phyloP scores from a whole-genome alignment of 1,284 basidiomycete genomes.

The Cryptococcus sp. region DNA sequence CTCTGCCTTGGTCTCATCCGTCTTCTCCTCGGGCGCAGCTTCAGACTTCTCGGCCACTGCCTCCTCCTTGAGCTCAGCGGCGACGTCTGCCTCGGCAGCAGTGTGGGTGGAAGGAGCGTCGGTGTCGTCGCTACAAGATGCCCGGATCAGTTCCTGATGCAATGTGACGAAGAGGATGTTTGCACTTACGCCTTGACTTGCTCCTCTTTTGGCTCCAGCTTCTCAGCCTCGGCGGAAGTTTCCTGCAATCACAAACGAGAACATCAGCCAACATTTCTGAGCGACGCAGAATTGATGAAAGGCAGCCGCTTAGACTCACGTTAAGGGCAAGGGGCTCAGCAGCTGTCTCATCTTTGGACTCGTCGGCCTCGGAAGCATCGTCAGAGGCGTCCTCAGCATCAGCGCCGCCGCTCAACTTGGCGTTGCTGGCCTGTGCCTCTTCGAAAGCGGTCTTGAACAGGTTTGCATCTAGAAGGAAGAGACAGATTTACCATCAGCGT shows the following conservation, averaged over 20 bases:
- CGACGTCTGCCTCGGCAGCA: constrained; percentile 12
- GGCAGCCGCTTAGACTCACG: constrained; percentile 28
- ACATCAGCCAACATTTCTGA: constrained; percentile 22
- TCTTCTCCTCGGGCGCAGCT: constrained; percentile 24
- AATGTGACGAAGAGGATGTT: neutral
- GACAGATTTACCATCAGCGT: neutral
- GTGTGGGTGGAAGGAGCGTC: constrained; percentile 33
- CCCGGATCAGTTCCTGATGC: neutral
- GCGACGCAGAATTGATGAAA: constrained; percentile 43
- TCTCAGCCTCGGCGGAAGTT: constrained; percentile 20
- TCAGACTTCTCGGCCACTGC: constrained; percentile 24
- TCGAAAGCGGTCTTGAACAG: constrained; percentile 88
- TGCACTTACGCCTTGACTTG: constrained; percentile 9
- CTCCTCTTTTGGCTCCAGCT: constrained; percentile 24
- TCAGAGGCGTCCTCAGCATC: constrained; percentile 20
- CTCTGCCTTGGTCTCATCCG: constrained; percentile 21
- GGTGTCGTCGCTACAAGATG: constrained; percentile 15
- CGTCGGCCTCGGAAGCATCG: constrained; percentile 25
- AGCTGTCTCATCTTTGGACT: constrained; percentile 12
- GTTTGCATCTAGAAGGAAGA: constrained; percentile 67
- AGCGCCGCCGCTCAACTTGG: constrained; percentile 47
- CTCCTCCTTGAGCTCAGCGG: constrained; percentile 26
- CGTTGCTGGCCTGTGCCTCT: constrained; percentile 73
- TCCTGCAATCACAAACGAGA: constrained; percentile 5
- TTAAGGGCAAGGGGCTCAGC: constrained; percentile 4